Percentiles rank a stretch among this genome's conserved stretches.
Evolutionary conservation across 306 rosid genomes (phyloP).

Genomic region (Dalbergia oliveri): DNA sequence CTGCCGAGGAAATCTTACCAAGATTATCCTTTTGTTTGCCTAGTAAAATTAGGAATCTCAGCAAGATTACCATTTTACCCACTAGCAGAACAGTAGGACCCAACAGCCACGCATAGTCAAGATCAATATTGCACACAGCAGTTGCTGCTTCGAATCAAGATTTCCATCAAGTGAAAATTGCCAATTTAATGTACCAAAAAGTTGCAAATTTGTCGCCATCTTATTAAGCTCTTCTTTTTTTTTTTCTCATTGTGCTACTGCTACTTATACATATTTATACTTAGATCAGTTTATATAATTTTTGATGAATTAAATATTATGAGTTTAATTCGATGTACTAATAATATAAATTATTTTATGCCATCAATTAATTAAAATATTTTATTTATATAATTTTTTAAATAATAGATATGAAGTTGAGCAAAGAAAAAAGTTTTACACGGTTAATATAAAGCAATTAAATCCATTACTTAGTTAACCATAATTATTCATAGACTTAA

Average conservation of each 20-base stretch:
- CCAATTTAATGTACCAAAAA: conserved; percentile 6
- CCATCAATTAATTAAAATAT: too few relatives aligned
- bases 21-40: conserved; percentile 25
- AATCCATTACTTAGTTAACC: too few relatives aligned
- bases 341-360: too few relatives aligned
- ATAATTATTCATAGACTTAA: too few relatives aligned
- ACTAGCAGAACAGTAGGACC: conserved; percentile 41
- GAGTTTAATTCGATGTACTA: too few relatives aligned
- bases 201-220: not conserved
- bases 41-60: conserved; percentile 35
- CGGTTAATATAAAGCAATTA: too few relatives aligned
- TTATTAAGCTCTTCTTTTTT: not conserved
- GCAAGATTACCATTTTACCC: conserved; percentile 29
- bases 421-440: too few relatives aligned
- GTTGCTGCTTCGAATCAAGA: not conserved
- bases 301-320: too few relatives aligned
- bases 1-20: conserved; percentile 41
- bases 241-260: not conserved
- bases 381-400: too few relatives aligned
- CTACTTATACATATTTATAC: not conserved
- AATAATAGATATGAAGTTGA: too few relatives aligned
- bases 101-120: conserved; percentile 8
- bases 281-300: too few relatives aligned
- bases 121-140: not conserved
- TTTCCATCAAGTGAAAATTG: not conserved